Conservation (phyloP, 2,329 filamentous ascomycete species). For the Stylonectria norvegica region DNA sequence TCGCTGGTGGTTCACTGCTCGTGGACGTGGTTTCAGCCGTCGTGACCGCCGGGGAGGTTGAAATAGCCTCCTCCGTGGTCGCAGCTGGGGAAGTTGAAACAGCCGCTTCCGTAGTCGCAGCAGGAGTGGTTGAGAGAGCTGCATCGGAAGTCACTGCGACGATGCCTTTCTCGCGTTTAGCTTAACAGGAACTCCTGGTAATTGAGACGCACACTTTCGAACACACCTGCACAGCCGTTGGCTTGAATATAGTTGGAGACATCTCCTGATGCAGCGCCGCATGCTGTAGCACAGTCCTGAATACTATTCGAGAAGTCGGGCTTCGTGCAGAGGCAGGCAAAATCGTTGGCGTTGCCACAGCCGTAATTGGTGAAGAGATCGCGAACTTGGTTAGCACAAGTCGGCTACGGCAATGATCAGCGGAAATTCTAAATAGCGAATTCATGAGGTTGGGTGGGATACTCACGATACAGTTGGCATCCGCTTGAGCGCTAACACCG, state of each 20-base stretch:
- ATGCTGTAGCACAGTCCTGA: constrained; percentile 18
- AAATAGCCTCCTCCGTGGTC: no score
- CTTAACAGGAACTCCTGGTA: no score
- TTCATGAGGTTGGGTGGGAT: neutral
- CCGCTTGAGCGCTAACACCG: constrained; percentile 24
- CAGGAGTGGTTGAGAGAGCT: neutral
- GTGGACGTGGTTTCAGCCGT: no score
- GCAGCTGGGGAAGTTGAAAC: no score
- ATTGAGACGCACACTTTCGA: neutral
- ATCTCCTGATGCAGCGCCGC: constrained; percentile 14
- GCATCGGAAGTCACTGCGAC: neutral
- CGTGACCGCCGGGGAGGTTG: no score
- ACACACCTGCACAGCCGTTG: constrained; percentile 25
- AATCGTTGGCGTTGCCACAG: constrained; percentile 30
- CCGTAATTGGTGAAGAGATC: constrained; percentile 10
- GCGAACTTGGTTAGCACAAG: constrained; percentile 12
- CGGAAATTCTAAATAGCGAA: constrained; percentile 1
- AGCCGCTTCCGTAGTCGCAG: neutral
- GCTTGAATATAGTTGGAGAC: constrained; percentile 16
- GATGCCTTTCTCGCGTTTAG: no score
- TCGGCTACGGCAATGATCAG: constrained; percentile 8
- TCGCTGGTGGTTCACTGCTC: no score
- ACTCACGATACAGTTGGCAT: constrained; percentile 33
- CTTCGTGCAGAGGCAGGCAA: constrained; percentile 40
- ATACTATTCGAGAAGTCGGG: constrained; percentile 35